Percentiles rank a stretch among this genome's conserved stretches.
Evolutionary conservation across 1,139 yeast genomes (phyloP).

Genomic region (Hansenula sp.): DNA sequence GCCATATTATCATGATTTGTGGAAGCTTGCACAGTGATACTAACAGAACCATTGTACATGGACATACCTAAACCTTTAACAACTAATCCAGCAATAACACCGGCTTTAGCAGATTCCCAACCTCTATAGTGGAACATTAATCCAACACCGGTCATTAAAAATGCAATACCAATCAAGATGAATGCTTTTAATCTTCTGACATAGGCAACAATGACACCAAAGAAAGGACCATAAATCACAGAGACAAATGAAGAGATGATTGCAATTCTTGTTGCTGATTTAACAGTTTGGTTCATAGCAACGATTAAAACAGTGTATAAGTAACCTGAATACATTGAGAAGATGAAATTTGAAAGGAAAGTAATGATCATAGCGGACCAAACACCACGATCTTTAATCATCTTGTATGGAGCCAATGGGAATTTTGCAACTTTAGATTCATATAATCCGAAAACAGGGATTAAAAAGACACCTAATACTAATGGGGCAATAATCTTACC

Average conservation of each 20-base stretch:
- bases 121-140: slow-evolving; percentile 56
- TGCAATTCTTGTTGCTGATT: slow-evolving; percentile 64
- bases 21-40: slow-evolving; percentile 59
- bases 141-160: slow-evolving; percentile 60
- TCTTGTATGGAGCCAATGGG: slow-evolving; percentile 57
- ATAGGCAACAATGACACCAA: slow-evolving; percentile 51
- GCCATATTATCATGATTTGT: slow-evolving; percentile 66
- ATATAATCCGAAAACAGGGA: slow-evolving; percentile 54
- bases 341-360: slow-evolving; percentile 42
- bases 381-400: slow-evolving; percentile 64
- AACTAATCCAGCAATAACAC: slow-evolving; percentile 65
- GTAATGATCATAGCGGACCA: slow-evolving; percentile 54
- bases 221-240: slow-evolving; percentile 58
- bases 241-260: slow-evolving; percentile 63
- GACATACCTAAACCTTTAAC: slow-evolving; percentile 73
- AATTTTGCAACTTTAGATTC: slow-evolving; percentile 46
- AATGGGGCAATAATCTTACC: slow-evolving; percentile 62
- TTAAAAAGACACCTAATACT: slow-evolving; percentile 54
- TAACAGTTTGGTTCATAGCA: slow-evolving; percentile 52
- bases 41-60: slow-evolving; percentile 64
- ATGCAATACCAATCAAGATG: slow-evolving; percentile 50
- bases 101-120: slow-evolving; percentile 42
- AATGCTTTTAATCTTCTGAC: slow-evolving; percentile 56
- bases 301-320: slow-evolving; percentile 62
- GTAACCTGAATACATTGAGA: slow-evolving; percentile 68